Evolutionary conservation across 805 yeast species (phyloP).

Genomic region (Teunomyces gatunensis): DNA sequence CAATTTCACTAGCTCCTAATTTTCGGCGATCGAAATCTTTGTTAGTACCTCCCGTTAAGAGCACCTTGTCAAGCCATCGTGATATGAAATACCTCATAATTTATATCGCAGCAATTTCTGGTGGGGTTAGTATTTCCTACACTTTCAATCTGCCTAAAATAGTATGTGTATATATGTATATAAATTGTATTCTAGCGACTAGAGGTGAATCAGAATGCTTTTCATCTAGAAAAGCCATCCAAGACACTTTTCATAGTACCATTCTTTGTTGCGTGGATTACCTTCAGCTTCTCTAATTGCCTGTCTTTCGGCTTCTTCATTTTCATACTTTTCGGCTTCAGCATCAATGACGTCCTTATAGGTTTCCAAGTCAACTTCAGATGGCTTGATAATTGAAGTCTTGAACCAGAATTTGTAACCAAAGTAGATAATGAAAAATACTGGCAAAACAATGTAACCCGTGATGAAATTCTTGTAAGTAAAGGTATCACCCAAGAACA

Average conservation of each 20-base stretch:
- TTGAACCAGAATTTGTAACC: slow-evolving; percentile 61
- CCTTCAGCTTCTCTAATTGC: slow-evolving; percentile 37
- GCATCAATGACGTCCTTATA: slow-evolving; percentile 55
- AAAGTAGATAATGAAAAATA: slow-evolving; percentile 50
- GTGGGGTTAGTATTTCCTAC: no score
- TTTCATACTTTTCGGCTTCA: slow-evolving; percentile 30
- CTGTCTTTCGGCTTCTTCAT: slow-evolving; percentile 22
- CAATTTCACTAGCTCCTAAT: no score
- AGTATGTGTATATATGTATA: not conserved
- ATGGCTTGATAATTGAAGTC: slow-evolving; percentile 47
- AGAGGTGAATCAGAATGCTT: not conserved
- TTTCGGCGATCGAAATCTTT: no score
- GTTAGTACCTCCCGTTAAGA: no score
- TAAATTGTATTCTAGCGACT: not conserved
- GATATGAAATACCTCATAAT: no score
- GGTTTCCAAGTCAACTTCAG: slow-evolving; percentile 61
- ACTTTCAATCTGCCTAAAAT: no score
- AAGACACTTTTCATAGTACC: slow-evolving; percentile 48
- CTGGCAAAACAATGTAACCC: slow-evolving; percentile 74
- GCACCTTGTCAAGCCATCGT: no score
- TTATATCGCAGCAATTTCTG: no score
- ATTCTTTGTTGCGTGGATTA: slow-evolving; percentile 39
- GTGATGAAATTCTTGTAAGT: slow-evolving; percentile 68
- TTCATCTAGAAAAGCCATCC: slow-evolving; percentile 46
- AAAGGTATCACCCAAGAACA: slow-evolving; percentile 56